Evolutionary conservation across 2,329 filamentous ascomycete genomes (phyloP), one percentile per base, ranked within the genome.

Genomic region (Mollisiaceae sp.): DNA sequence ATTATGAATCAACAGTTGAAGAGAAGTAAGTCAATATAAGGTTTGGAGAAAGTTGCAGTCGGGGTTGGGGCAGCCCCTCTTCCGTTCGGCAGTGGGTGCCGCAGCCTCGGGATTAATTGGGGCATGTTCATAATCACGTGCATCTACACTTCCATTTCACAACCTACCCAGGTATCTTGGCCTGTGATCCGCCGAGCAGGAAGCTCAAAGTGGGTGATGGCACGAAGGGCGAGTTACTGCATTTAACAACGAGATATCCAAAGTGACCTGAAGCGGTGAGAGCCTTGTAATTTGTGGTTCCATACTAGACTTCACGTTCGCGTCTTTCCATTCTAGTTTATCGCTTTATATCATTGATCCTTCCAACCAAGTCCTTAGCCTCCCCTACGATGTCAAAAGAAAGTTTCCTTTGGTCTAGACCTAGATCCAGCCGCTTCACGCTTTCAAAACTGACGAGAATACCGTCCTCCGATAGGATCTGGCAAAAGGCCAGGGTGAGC

Each of bases 1-100:
- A 50, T 50, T 22, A 50, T 11, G 12, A 22, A 50, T 50, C n/a
- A 50, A 50, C 3, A 24, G 4, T 54, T 4, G 50, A 54, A 24
- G 18, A 32, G 50, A 24, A 12, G 18, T 22, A 35, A 35, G 50
- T 54, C 24, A 18, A 54, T 54, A 54, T 54, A 54, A 54, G 50
- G 50, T 54, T 54, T 54, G 27, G 3, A 32, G 27, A 4, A 32
- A 32, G 24, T 15, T 32, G 50, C 6, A 35, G 27, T 15, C 3
- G 50, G 15, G 18, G 24, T n/a, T n/a, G 43, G 43, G 8, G 18
- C 15, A 54, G 11, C 24, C 27, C 50, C 50, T 32, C 50, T 54
- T 35, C 50, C 15, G 24, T 35, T 54, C 27, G 24, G 50, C 24
- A 32, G 18, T 12, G 4, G 18, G 43, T 45, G 2, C 20, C 20